Evolutionary conservation across 805 yeast species (phyloP).

Genomic region (Cyberlindnera subsufficiens): DNA sequence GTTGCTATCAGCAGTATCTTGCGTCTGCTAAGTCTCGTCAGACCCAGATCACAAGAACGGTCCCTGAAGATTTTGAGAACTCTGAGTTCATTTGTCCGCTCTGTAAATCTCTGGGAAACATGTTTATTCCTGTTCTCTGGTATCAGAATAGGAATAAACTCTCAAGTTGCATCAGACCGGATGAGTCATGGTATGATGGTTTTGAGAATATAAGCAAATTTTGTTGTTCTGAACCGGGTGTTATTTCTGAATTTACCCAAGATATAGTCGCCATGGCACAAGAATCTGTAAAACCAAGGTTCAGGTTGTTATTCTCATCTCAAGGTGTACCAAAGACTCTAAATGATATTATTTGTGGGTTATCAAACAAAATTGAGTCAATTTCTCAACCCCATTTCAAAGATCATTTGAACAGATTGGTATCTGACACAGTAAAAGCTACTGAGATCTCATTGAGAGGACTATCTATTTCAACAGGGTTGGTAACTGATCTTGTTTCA

Average conservation of each 20-base stretch:
- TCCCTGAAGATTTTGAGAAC: slow-evolving; percentile 66
- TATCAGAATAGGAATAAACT: slow-evolving; percentile 34
- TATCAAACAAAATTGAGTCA: slow-evolving; percentile 23
- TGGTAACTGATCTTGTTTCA: slow-evolving; percentile 52
- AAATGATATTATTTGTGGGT: slow-evolving; percentile 3
- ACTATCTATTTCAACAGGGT: slow-evolving; percentile 27
- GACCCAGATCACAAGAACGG: slow-evolving; percentile 73
- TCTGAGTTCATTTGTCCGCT: slow-evolving; percentile 84
- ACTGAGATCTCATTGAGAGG: slow-evolving; percentile 65
- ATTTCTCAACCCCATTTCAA: slow-evolving; percentile 26
- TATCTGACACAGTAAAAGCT: slow-evolving; percentile 56
- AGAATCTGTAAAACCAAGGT: slow-evolving; percentile 5
- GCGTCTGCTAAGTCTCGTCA: slow-evolving; percentile 48
- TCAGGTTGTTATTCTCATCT: slow-evolving; percentile 4
- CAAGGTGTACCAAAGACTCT: slow-evolving; percentile 3
- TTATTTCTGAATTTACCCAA: slow-evolving; percentile 4
- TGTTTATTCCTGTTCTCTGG: slow-evolving; percentile 76
- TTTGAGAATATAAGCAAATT: slow-evolving; percentile 7
- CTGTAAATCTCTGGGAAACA: slow-evolving; percentile 81
- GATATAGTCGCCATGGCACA: slow-evolving; percentile 8
- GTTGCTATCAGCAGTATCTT: slow-evolving; percentile 65
- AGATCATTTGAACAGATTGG: slow-evolving; percentile 25
- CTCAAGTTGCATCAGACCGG: slow-evolving; percentile 5
- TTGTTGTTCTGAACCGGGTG: slow-evolving; percentile 5
- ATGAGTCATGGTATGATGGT: slow-evolving; percentile 15